These are phyloP conservation scores for Fusarium sp. DNA, from an alignment of 2,329 filamentous ascomycete genomes.

Conservation along the genomic window DNA sequence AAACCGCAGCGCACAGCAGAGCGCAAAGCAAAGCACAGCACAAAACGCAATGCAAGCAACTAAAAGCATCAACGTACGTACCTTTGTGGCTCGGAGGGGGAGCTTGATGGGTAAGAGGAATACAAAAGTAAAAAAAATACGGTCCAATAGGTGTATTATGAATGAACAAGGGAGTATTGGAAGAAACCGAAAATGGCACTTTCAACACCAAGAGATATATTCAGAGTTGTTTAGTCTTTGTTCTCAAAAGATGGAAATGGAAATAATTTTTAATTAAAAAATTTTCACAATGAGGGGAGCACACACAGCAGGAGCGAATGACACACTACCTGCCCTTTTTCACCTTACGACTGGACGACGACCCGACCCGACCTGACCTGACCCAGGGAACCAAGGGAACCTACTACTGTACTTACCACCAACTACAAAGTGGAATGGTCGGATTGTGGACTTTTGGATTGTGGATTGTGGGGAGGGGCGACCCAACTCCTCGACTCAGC, in stretches of 20 bases:
- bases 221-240: constrained; percentile 33
- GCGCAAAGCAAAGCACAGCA: constrained; percentile 9
- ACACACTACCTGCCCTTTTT: constrained; percentile 28
- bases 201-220: constrained; percentile 27
- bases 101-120: constrained; percentile 37
- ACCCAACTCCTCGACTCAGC: constrained; percentile 12
- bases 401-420: constrained; percentile 17
- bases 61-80: constrained; percentile 33
- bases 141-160: constrained; percentile 33
- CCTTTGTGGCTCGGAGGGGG: constrained; percentile 33
- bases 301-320: constrained; percentile 35
- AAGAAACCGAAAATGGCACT: constrained; percentile 17
- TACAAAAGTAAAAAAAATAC: constrained; percentile 21
- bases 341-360: constrained; percentile 29
- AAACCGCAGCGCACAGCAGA: constrained; percentile 3
- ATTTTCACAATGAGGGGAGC: constrained; percentile 46
- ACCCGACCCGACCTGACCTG: constrained; percentile 3
- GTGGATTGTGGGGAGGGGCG: constrained; percentile 37
- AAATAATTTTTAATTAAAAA: constrained; percentile 40
- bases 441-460: constrained; percentile 22
- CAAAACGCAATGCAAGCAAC: constrained; percentile 32
- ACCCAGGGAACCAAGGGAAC: constrained; percentile 15
- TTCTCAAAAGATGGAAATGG: constrained; percentile 29
- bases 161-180: constrained; percentile 13
- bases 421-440: constrained; percentile 33